Conservation (phyloP, 139 green algal species). For the Chlorella sp. region DNA sequence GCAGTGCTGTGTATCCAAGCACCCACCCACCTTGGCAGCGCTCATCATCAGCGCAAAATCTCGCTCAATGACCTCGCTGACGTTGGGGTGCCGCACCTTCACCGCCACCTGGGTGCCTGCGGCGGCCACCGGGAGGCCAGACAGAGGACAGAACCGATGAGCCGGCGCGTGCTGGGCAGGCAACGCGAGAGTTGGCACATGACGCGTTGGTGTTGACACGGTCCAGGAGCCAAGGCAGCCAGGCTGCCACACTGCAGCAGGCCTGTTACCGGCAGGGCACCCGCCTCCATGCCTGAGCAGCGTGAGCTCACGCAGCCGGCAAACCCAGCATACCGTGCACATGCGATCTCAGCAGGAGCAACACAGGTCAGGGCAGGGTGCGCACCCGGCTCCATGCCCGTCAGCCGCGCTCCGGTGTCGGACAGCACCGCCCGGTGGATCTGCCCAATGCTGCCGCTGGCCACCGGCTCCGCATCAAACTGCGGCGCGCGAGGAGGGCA, state of each 20-base stretch:
- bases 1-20: too few relatives aligned
- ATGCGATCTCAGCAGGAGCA: too few relatives aligned
- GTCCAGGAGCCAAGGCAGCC: background rate
- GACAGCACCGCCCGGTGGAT: constrained; percentile 84
- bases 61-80: constrained; percentile 84
- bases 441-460: constrained; percentile 93
- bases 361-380: too few relatives aligned
- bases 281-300: too few relatives aligned
- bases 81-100: constrained; percentile 94
- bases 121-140: background rate
- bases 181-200: too few relatives aligned
- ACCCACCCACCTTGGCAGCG: constrained; percentile 60
- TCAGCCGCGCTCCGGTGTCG: constrained; percentile 58
- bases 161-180: too few relatives aligned
- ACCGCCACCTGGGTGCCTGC: constrained; percentile 84
- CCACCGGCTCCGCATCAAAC: constrained; percentile 88
- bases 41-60: constrained; percentile 97
- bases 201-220: too few relatives aligned
- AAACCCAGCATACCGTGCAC: too few relatives aligned
- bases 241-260: background rate
- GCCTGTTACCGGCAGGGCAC: too few relatives aligned
- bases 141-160: background rate
- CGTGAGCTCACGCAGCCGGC: too few relatives aligned
- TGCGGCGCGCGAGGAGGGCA: background rate
- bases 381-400: constrained; percentile 49